A percentile compares a stretch with the other conserved stretches of the same genome.
These are phyloP conservation scores for Triticum monococcum DNA, from an alignment of 176 grass and related monocot species.

Conservation along the genomic window DNA sequence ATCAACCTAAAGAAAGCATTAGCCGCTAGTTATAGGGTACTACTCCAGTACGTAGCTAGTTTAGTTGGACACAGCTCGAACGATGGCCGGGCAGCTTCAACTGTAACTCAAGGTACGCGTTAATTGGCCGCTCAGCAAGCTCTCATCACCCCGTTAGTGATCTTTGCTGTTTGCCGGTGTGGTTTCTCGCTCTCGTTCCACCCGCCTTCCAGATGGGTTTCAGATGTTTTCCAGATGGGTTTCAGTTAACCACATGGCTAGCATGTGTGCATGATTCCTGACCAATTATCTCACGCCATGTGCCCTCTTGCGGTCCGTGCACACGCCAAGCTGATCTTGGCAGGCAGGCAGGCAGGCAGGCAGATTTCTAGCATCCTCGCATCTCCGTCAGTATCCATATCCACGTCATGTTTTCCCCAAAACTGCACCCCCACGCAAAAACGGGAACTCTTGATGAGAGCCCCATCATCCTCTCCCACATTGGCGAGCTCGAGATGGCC, in stretches of 20 bases:
- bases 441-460: not conserved
- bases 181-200: not conserved
- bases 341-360: too few species aligned
- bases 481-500: not conserved
- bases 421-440: too few species aligned
- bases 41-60: too few species aligned
- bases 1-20: not conserved
- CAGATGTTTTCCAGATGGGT: too few species aligned
- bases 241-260: too few species aligned
- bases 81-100: not conserved
- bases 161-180: not conserved
- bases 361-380: too few species aligned
- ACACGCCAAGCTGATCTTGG: too few species aligned
- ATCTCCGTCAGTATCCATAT: too few species aligned
- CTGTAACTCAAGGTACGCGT: not conserved
- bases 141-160: not conserved
- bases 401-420: too few species aligned
- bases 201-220: too few species aligned
- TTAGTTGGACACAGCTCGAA: constrained; percentile 13
- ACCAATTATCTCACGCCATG: not conserved
- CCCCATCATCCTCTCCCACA: not conserved
- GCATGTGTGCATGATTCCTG: not conserved
- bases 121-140: not conserved
- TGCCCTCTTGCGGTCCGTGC: too few species aligned
- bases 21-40: not conserved